Percentiles rank a stretch among this genome's conserved stretches.
These are phyloP conservation scores for Teratosphaeria destructans DNA, from an alignment of 2,329 filamentous ascomycete species.

Conservation along the genomic window DNA sequence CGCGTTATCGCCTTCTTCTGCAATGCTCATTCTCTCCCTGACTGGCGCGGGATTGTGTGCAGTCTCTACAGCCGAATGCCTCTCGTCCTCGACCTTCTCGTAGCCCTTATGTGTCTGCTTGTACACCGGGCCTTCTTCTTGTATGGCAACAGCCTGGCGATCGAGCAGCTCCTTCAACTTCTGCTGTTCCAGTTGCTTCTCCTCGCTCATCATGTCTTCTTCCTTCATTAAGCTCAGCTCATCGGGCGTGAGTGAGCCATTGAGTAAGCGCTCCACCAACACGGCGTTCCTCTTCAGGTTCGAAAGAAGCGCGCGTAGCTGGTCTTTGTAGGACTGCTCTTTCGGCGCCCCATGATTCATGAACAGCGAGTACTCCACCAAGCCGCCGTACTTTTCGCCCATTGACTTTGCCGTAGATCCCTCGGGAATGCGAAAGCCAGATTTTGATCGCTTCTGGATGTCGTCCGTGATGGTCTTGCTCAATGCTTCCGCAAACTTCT, in stretches of 20 bases:
- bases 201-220: constrained; percentile 84
- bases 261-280: constrained; percentile 65
- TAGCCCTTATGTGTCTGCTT: constrained; percentile 91
- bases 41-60: constrained; percentile 37
- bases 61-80: constrained; percentile 32
- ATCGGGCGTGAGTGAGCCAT: constrained; percentile 59
- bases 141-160: constrained; percentile 74
- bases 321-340: constrained; percentile 43
- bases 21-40: constrained; percentile 31
- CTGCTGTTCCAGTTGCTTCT: constrained; percentile 67
- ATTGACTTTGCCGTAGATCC: constrained; percentile 54
- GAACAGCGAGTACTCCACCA: constrained; percentile 64
- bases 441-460: constrained; percentile 57
- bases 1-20: constrained; percentile 12
- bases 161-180: constrained; percentile 68
- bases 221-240: constrained; percentile 77
- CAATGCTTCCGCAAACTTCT: constrained; percentile 59
- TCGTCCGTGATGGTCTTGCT: constrained; percentile 58
- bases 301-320: constrained; percentile 67
- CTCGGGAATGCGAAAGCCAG: constrained; percentile 52
- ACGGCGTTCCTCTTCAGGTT: constrained; percentile 85
- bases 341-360: constrained; percentile 45
- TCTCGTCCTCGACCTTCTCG: constrained; percentile 73
- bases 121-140: constrained; percentile 62
- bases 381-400: constrained; percentile 60